Evolutionary conservation across 192 early-diverging fungal species (phyloP).

Genomic region (Podila minutissima): DNA sequence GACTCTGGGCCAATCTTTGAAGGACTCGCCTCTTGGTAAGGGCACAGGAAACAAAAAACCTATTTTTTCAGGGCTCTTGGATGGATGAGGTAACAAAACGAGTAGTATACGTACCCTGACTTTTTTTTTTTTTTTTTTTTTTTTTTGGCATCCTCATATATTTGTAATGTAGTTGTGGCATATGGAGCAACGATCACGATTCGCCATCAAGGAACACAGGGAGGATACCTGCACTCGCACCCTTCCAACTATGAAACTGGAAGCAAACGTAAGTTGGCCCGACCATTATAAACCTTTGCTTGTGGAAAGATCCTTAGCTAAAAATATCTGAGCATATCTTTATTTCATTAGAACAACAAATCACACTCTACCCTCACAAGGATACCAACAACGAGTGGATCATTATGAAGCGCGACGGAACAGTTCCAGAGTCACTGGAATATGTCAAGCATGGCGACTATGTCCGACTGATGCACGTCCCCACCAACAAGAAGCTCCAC

Average conservation of each 20-base stretch:
- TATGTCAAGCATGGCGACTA: slow-evolving; percentile 76
- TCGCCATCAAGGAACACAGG: slow-evolving; percentile 74
- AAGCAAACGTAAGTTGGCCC: slow-evolving; percentile 70
- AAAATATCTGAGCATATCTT: slow-evolving; percentile 1
- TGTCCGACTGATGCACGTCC: slow-evolving; percentile 76
- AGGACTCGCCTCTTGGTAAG: slow-evolving; percentile 51
- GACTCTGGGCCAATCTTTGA: slow-evolving; percentile 75
- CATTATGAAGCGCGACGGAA: slow-evolving; percentile 52
- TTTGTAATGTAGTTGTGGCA: slow-evolving; percentile 61
- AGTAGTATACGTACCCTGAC: not conserved
- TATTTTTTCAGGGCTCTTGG: not conserved
- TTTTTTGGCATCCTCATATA: not conserved
- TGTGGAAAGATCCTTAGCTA: not conserved
- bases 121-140: not conserved
- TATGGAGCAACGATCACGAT: slow-evolving; percentile 71
- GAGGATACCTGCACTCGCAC: slow-evolving; percentile 85
- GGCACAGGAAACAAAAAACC: not conserved
- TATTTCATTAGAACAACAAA: slow-evolving; percentile 51
- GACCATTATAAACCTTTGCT: not conserved
- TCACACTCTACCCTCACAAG: slow-evolving; percentile 61
- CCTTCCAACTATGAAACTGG: slow-evolving; percentile 71
- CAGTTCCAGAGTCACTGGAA: slow-evolving; percentile 37
- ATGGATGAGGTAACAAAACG: not conserved
- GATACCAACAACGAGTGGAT: slow-evolving; percentile 93
- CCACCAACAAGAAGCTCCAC: slow-evolving; percentile 71